These are phyloP conservation scores for Citrus trifoliata DNA, from an alignment of 345 rosid species.

Conservation along the genomic window DNA sequence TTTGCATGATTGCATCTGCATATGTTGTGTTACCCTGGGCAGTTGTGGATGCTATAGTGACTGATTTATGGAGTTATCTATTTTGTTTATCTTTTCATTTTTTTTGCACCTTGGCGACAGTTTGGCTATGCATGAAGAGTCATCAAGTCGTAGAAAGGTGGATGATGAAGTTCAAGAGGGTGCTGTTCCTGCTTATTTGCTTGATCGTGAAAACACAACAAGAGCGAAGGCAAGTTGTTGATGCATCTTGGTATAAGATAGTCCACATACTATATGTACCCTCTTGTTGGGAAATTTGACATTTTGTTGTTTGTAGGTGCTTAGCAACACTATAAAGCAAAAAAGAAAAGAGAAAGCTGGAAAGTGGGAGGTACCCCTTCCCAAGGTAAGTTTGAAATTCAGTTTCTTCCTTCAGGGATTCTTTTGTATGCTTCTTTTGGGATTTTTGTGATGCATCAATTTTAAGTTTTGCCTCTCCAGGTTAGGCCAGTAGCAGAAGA, in stretches of 20 bases:
- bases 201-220: conserved; percentile 87
- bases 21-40: neutral
- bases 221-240: conserved; percentile 61
- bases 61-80: neutral
- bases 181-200: conserved; percentile 90
- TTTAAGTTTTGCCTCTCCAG: conserved; percentile 33
- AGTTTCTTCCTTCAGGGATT: neutral
- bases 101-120: conserved; percentile 28
- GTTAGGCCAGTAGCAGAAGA: conserved; percentile 99
- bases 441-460: neutral
- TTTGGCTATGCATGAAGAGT: conserved; percentile 93
- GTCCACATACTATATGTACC: neutral
- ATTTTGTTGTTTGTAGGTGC: conserved; percentile 43
- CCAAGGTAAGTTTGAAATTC: conserved; percentile 48
- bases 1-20: neutral
- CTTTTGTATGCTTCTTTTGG: neutral
- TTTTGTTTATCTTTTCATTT: neutral
- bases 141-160: conserved; percentile 70
- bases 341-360: conserved; percentile 98
- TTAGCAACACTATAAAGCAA: conserved; percentile 92
- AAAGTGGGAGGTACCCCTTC: conserved; percentile 95
- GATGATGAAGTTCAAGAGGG: conserved; percentile 93
- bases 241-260: neutral
- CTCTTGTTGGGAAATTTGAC: neutral
- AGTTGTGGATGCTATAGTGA: neutral